Evolutionary conservation across 2,329 filamentous ascomycete genomes (phyloP), one percentile per base, ranked within the genome.

Genomic region (Phialocephala subalpina): DNA sequence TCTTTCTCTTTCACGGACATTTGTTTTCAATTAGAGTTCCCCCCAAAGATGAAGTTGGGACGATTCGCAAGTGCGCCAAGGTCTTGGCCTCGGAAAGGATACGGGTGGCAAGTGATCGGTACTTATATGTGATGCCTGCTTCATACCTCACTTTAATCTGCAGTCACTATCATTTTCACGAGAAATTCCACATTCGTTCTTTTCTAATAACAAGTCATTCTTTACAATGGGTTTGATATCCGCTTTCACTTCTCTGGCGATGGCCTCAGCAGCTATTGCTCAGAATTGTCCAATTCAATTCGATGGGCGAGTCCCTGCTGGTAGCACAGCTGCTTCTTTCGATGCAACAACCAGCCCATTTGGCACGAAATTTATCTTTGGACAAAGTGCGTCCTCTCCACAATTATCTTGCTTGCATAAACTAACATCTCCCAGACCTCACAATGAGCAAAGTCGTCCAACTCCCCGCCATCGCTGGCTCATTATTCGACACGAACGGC

Each of bases 361-460:
- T 77, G 84, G 82, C 77, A 80, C 85, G 0, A 77, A 76, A 64
- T 86, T 80, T 71, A 83, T 87, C 61, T 82, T 86, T 70, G 86
- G 85, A 55, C 78, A 83, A 69, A 76, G 79, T 79, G 67, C 4
- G 74, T 69, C 45, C 9, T 25, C 16, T 22, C 20, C 29, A 36
- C 9, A 2, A n/a, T 8, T 53, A 35, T 6, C 16, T 25, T 35
- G n/a, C 12, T n/a, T 18, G 1, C n/a, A 20, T 12, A 47, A 38
- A 42, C 67, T 68, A 45, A 69, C 49, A 33, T 4, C 40, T 18
- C 45, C 0, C 55, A 80, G 81, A 82, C 69, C 77, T 87, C 25
- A 82, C 78, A 6, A 86, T 84, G 80, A 82, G 81, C 63, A 71
- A 84, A 61, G 80, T 86, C 40, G 75, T 88, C 35, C 74, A 83